Conservation (phyloP, 345 rosid genomes). For the Salix viminalis region DNA sequence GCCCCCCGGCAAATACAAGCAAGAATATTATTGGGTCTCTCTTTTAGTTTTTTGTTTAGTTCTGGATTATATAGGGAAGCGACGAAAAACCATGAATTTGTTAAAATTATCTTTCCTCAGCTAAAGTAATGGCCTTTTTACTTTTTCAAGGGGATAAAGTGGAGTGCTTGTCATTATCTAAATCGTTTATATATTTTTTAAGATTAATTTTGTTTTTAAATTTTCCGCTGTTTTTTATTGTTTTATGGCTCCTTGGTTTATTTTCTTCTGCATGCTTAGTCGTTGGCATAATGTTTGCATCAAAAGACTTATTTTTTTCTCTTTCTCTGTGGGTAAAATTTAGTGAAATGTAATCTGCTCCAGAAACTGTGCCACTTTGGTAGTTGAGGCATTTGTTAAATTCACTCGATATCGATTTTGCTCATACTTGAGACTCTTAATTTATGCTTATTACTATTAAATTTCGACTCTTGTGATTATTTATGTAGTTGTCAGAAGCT, state of each 20-base stretch:
- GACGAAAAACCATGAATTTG: background rate
- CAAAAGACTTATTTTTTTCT: background rate
- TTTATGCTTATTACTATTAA: too few relatives aligned
- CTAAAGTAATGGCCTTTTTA: too few relatives aligned
- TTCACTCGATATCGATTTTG: background rate
- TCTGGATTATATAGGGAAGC: background rate
- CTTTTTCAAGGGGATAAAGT: background rate
- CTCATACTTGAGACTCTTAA: background rate
- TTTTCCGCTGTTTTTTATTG: too few relatives aligned
- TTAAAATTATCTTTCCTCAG: background rate
- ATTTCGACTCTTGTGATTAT: too few relatives aligned
- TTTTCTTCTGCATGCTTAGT: background rate
- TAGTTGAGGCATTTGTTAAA: background rate
- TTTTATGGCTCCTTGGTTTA: background rate
- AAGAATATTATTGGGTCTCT: background rate
- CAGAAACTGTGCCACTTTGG: background rate
- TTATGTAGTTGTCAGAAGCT: background rate
- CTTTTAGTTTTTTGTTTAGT: too few relatives aligned
- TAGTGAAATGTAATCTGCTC: too few relatives aligned
- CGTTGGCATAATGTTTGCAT: too few relatives aligned
- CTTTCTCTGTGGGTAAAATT: background rate
- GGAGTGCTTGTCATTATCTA: background rate
- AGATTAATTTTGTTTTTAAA: background rate
- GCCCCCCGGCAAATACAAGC: background rate
- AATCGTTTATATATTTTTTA: background rate